phyloP scores from a whole-genome alignment of 345 rosid genomes.

The Hirschfeldia incana region DNA sequence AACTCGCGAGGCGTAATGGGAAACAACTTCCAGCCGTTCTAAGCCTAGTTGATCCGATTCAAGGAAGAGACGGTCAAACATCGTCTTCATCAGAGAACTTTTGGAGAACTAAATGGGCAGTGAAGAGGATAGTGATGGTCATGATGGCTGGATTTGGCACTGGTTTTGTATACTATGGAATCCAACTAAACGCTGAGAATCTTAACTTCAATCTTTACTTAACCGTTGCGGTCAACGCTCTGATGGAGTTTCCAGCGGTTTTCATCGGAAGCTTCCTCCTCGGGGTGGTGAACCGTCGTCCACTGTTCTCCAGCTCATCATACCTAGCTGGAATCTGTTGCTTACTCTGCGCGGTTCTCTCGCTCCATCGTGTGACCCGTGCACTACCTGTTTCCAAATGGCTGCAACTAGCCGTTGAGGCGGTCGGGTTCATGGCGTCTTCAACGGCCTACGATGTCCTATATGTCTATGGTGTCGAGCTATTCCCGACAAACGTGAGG shows the following conservation, averaged over 20 bases:
- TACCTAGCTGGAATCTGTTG: constrained; percentile 52
- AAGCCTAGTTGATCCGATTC: constrained; percentile 40
- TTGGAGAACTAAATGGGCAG: constrained; percentile 70
- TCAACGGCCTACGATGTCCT: constrained; percentile 57
- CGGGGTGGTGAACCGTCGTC: constrained; percentile 55
- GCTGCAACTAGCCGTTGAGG: constrained; percentile 55
- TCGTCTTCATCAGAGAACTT: constrained; percentile 38
- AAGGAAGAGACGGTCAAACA: not conserved
- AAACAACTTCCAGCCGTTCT: constrained; percentile 51
- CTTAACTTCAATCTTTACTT: constrained; percentile 63
- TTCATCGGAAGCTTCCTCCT: constrained; percentile 51
- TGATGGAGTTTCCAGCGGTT: constrained; percentile 78
- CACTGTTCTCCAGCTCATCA: constrained; percentile 52
- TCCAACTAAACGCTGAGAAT: constrained; percentile 71
- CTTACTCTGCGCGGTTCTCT: constrained; percentile 59
- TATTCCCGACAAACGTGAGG: constrained; percentile 73
- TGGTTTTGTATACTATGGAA: constrained; percentile 73
- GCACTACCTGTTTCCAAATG: constrained; percentile 41
- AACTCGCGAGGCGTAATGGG: constrained; percentile 52
- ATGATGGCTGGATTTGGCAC: constrained; percentile 67
- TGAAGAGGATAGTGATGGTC: constrained; percentile 46
- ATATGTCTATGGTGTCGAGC: constrained; percentile 65
- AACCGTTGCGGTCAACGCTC: constrained; percentile 60
- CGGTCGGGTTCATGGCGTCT: constrained; percentile 68
- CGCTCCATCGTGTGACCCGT: constrained; percentile 16